These are phyloP conservation scores for Aaosphaeria arxii DNA, from an alignment of 2,329 filamentous ascomycete species.

Conservation along the genomic window DNA sequence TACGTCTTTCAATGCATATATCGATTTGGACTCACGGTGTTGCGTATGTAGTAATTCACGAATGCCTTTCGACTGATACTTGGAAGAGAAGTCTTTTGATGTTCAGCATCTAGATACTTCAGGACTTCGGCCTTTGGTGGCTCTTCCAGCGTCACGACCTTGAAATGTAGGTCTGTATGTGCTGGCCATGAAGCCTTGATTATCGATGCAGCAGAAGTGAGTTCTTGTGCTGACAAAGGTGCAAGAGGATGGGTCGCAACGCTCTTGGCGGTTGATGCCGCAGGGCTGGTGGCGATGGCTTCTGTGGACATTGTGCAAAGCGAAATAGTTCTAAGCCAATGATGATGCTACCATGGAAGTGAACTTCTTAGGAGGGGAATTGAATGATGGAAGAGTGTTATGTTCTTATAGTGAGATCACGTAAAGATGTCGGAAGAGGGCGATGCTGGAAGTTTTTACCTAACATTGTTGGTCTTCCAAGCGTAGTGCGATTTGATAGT, in stretches of 20 bases:
- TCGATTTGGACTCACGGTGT: slow-evolving; percentile 48
- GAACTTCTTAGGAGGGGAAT: not conserved
- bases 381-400: not conserved
- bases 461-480: too few species aligned
- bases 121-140: slow-evolving; percentile 59
- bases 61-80: slow-evolving; percentile 53
- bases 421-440: too few species aligned
- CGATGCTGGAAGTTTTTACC: too few species aligned
- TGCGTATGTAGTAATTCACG: slow-evolving; percentile 57
- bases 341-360: not conserved
- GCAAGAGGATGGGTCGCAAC: slow-evolving; percentile 55
- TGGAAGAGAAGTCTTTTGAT: slow-evolving; percentile 50
- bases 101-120: slow-evolving; percentile 63
- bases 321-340: not conserved
- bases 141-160: slow-evolving; percentile 65
- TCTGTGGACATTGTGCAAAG: slow-evolving; percentile 25
- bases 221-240: slow-evolving; percentile 58
- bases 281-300: slow-evolving; percentile 17
- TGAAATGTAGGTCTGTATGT: slow-evolving; percentile 58
- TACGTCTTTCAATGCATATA: too few species aligned
- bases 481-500: too few species aligned
- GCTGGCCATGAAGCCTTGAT: slow-evolving; percentile 55
- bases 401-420: slow-evolving; percentile 1
- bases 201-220: slow-evolving; percentile 49
- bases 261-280: slow-evolving; percentile 17